phyloP scores from a whole-genome alignment of 306 rosid genomes.

The Medicago arabica region DNA sequence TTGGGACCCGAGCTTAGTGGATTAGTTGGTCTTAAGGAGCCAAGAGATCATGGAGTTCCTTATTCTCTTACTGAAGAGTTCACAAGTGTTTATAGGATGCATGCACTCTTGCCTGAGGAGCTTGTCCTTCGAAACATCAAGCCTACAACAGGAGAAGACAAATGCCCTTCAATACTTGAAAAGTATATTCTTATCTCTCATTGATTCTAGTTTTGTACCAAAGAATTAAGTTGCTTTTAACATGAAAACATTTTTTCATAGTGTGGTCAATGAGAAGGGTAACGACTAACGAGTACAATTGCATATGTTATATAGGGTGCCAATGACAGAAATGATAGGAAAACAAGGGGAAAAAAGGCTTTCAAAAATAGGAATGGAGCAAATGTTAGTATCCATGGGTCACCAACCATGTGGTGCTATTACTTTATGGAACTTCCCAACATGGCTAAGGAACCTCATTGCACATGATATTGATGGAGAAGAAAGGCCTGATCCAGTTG shows the following conservation, averaged over 20 bases:
- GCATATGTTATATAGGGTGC: slow-evolving; percentile 55
- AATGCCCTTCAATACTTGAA: slow-evolving; percentile 59
- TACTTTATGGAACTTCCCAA: slow-evolving; percentile 71
- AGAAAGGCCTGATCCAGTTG: slow-evolving; percentile 74
- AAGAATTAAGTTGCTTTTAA: not conserved
- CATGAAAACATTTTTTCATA: not conserved
- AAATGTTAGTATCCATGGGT: slow-evolving; percentile 72
- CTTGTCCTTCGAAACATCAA: slow-evolving; percentile 54
- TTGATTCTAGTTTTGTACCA: not conserved
- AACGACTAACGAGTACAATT: not conserved
- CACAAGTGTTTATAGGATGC: slow-evolving; percentile 78
- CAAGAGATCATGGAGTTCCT: slow-evolving; percentile 80
- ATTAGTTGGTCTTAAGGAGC: slow-evolving; percentile 69
- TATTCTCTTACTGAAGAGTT: slow-evolving; percentile 84
- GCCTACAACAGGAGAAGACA: slow-evolving; percentile 42
- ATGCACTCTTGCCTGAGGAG: slow-evolving; percentile 70
- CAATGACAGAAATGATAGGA: slow-evolving; percentile 67
- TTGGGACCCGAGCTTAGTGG: slow-evolving; percentile 71
- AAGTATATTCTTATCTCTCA: slow-evolving; percentile 44
- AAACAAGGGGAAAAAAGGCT: slow-evolving; percentile 66
- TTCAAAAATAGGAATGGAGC: slow-evolving; percentile 64
- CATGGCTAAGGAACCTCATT: slow-evolving; percentile 72
- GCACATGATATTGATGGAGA: slow-evolving; percentile 74
- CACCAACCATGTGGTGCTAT: slow-evolving; percentile 76
- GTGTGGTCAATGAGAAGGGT: slow-evolving; percentile 33